phyloP scores from a whole-genome alignment of 345 rosid species.

The Stellera chamaejasme region DNA sequence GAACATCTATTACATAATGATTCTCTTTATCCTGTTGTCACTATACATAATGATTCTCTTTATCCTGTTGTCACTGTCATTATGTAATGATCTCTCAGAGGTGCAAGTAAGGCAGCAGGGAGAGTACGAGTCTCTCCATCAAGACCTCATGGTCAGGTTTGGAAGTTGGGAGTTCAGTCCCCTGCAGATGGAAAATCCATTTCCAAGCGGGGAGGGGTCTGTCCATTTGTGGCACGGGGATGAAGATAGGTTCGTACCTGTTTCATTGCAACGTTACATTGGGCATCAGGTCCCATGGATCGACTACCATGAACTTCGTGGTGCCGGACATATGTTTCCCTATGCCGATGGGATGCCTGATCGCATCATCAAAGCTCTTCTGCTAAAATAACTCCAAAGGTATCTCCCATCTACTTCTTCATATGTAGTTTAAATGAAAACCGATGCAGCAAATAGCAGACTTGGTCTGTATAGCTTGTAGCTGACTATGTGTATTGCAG shows the following conservation, averaged over 20 bases:
- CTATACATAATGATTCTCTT: too few species aligned
- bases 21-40: neutral
- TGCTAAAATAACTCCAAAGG: neutral
- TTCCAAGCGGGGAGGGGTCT: conserved; percentile 27
- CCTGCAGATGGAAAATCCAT: conserved; percentile 38
- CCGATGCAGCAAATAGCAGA: too few species aligned
- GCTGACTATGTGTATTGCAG: too few species aligned
- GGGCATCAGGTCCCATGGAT: conserved; percentile 39
- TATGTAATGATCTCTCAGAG: conserved; percentile 5
- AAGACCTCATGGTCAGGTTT: conserved; percentile 35
- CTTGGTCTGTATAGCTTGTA: too few species aligned
- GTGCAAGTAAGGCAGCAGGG: conserved; percentile 33
- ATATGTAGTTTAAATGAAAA: too few species aligned
- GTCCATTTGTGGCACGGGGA: conserved; percentile 48
- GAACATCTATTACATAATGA: neutral
- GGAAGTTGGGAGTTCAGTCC: conserved; percentile 57
- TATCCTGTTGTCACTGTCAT: too few species aligned
- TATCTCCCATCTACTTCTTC: too few species aligned
- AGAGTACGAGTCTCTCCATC: conserved; percentile 32
- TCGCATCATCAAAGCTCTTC: conserved; percentile 2
- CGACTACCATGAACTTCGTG: conserved; percentile 23
- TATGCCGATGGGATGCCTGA: conserved; percentile 3
- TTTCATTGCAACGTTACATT: conserved; percentile 21
- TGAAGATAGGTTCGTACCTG: conserved; percentile 31
- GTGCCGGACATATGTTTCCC: conserved; percentile 28